Conservation (phyloP, 192 early-diverging fungal species). For the Mortierella antarctica region DNA sequence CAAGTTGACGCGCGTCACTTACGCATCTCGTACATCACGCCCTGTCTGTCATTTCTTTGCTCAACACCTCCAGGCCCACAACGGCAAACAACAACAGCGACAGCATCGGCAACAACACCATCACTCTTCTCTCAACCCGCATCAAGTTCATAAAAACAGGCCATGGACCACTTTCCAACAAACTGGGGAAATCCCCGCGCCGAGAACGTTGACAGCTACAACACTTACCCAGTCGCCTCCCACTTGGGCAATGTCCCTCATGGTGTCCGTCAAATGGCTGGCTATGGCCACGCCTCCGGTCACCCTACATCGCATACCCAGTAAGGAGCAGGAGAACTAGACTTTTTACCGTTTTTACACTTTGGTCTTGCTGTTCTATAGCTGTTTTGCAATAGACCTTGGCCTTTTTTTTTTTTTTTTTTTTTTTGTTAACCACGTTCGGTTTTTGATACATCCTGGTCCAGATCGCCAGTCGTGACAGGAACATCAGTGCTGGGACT, state of each 20-base stretch:
- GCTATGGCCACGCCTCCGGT: slow-evolving; percentile 53
- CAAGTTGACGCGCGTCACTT: no score
- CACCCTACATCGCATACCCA: slow-evolving; percentile 67
- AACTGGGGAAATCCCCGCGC: slow-evolving; percentile 82
- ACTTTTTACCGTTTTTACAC: not conserved
- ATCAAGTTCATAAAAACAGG: not conserved
- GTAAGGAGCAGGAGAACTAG: slow-evolving; percentile 49
- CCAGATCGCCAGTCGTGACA: slow-evolving; percentile 85
- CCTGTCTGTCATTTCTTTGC: no score
- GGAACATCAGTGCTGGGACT: slow-evolving; percentile 94
- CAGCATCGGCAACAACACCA: not conserved
- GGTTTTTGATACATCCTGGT: not conserved
- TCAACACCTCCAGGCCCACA: not conserved
- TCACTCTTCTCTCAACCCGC: not conserved
- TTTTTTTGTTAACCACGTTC: not conserved
- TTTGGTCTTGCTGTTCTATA: not conserved
- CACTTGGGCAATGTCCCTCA: slow-evolving; percentile 58
- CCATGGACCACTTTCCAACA: slow-evolving; percentile 81
- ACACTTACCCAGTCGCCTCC: slow-evolving; percentile 57
- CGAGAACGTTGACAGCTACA: slow-evolving; percentile 63
- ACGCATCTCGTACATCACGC: no score
- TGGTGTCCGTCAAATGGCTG: slow-evolving; percentile 61
- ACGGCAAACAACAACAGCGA: not conserved
- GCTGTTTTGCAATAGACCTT: not conserved
- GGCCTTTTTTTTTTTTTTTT: not conserved